Base-by-base conservation (phyloP, 345 rosid genomes). In the Cardamine occulta region DNA sequence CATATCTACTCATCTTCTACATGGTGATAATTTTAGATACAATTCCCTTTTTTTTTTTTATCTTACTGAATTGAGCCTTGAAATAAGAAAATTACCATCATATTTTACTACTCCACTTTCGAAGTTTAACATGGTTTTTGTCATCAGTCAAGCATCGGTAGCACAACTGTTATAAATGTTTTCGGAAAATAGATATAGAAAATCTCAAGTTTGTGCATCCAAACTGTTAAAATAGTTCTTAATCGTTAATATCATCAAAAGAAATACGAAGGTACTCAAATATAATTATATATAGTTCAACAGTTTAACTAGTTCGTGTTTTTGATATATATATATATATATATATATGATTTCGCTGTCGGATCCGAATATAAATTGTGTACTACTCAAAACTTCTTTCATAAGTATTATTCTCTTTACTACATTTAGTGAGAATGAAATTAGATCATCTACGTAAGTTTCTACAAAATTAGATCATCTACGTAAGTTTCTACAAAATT, bases 1-100 rank as follows among this genome's bases (percentile, higher is more conserved):
- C 80, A 39, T 1, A 61, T 49, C 53, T 37, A 62, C 24, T 68
- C 58, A 62, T 29, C 28, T 26, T 29, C 28, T 37, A 34, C 59
- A 66, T 29, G 37, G 12, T 39, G 63, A 39, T 45, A 47, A 23
- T 47, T 58, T 31, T 40, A 52, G 37, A 39, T 42, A 40, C 56
- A 52, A 4, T 19, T 45, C 62, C 31, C 60, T 61, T 19, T 28
- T 14, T n/a, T 34, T 8, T 23, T 34, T 8, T 23, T 56, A 34
- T 49, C 10, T 45, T 74, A 23, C 65, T 65, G 12, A 47, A 29
- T 29, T 32, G 56, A 28, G 2, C 39, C 18, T 42, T 44, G 10
- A 42, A 24, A 23, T 23, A 23, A 59, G 18, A 58, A 34, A 31
- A 5, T 8, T 17, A 9, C 2, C 14, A 17, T 31, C n/a, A 32